Evolutionary conservation across 2,329 filamentous ascomycete species (phyloP).

Genomic region (Pestalotiopsis sp.): DNA sequence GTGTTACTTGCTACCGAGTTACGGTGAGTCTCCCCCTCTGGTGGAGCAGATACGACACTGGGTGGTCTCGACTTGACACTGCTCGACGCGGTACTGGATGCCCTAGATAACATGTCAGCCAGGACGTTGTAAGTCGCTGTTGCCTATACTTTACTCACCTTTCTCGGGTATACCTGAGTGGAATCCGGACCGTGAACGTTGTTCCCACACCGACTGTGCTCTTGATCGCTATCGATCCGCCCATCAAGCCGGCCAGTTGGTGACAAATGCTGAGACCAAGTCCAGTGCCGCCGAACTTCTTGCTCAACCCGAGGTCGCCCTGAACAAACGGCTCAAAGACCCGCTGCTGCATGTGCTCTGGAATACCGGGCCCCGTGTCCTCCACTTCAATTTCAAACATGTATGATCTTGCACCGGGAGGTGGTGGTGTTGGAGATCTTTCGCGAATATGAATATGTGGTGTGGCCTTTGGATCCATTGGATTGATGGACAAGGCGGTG

Average conservation of each 20-base stretch:
- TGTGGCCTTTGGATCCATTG: slow-evolving; percentile 57
- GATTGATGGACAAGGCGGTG: slow-evolving; percentile 65
- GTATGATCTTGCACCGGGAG: slow-evolving; percentile 64
- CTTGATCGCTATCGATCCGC: slow-evolving; percentile 71
- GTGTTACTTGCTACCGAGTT: slow-evolving; percentile 31
- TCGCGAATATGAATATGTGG: slow-evolving; percentile 54
- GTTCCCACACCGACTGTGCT: slow-evolving; percentile 77
- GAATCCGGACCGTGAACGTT: slow-evolving; percentile 81
- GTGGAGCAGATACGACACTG: slow-evolving; percentile 46
- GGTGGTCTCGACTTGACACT: slow-evolving; percentile 52
- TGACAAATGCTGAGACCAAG: slow-evolving; percentile 87
- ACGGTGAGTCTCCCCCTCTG: slow-evolving; percentile 39
- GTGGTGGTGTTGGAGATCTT: slow-evolving; percentile 62
- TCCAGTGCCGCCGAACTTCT: slow-evolving; percentile 88
- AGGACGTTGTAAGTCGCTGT: neutral
- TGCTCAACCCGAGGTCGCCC: slow-evolving; percentile 85
- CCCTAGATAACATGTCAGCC: slow-evolving; percentile 31
- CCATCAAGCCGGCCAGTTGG: slow-evolving; percentile 83
- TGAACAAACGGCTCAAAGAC: slow-evolving; percentile 96
- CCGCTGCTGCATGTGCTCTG: slow-evolving; percentile 73
- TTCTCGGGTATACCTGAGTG: slow-evolving; percentile 75
- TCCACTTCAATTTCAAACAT: slow-evolving; percentile 86
- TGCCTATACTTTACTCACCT: slow-evolving; percentile 44
- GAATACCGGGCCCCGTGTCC: slow-evolving; percentile 86
- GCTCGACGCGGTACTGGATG: slow-evolving; percentile 58